These are phyloP conservation scores for Pleurotus sapidus DNA, from an alignment of 768 basidiomycete genomes.

Conservation along the genomic window DNA sequence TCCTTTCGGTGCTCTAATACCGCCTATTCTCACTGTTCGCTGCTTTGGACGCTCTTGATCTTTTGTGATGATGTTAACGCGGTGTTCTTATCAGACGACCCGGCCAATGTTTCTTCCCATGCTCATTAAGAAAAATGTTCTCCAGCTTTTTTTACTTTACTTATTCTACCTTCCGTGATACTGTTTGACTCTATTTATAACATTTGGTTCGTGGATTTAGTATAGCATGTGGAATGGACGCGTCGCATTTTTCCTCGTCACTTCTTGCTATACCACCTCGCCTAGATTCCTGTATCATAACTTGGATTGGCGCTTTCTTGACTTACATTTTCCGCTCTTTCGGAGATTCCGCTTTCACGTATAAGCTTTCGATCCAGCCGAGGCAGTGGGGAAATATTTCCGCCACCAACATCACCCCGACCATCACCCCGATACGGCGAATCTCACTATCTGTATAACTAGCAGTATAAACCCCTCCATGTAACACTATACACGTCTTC, in stretches of 20 bases:
- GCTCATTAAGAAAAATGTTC: background rate
- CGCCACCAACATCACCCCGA: no score
- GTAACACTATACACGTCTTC: no score
- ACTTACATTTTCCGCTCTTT: background rate
- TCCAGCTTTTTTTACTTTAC: background rate
- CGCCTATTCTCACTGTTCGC: background rate
- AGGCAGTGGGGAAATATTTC: no score
- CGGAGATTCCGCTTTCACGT: background rate
- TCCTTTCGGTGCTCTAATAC: background rate
- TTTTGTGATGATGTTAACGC: background rate
- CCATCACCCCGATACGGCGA: no score
- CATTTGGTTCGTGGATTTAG: background rate
- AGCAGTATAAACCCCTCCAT: background rate
- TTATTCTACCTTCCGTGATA: slow-evolving; percentile 1
- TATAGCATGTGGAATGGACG: background rate
- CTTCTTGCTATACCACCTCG: background rate
- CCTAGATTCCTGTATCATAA: slow-evolving; percentile 9
- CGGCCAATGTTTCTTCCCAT: background rate
- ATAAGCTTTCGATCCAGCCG: no score
- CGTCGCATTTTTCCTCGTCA: background rate
- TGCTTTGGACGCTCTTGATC: background rate
- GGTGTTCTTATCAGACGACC: background rate
- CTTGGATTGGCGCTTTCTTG: background rate
- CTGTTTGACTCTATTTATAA: background rate
- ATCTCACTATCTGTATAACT: background rate